Evolutionary conservation across 2,329 filamentous ascomycete species (phyloP), one percentile per base, ranked within the genome.

Genomic region (Ramularia endophylla): DNA sequence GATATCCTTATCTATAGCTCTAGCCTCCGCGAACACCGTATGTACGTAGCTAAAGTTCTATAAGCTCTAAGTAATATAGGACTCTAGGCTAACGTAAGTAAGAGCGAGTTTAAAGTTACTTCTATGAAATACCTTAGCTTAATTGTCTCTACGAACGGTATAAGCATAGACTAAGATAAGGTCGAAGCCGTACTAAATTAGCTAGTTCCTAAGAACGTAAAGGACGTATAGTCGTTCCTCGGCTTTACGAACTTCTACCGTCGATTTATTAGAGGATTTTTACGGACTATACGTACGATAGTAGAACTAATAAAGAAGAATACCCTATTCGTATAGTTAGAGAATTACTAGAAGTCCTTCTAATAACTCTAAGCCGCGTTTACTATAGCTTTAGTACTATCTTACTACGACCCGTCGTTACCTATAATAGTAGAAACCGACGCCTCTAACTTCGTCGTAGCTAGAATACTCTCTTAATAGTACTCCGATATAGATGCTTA

Each of bases 31-130:
- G 17, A 49, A 5, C 28, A 47, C 18, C 9, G 25, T 1, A 5
- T 17, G 8, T 15, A 49, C 31, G 30, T 47, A 11, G 15, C 22
- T 2, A 33, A 33, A 18, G 27, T 44, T 8, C 25, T 47, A 16
- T n/a, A 27, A 17, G 27, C 13, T 16, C 33, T 46, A 3, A 4
- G 22, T 27, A 18, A 25, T 25, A 15, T 38, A 38, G 12, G 36
- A 4, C 41, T 55, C 12, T 30, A 41, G 6, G 27, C 40, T 2
- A 40, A 55, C 27, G 33, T 47, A 20, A 36, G 41, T 4, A 62
- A 62, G 29, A 61, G 52, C 36, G 38, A 46, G 6, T 63, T 61
- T 27, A 37, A 58, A 30, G 38, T 54, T 9, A 53, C 56, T 22
- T 46, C 57, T 46, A 42, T 60, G 12, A 47, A 50, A 29, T 58